Evolutionary conservation across 176 grass and related monocot genomes (phyloP).

Genomic region (Aegilops tauschii): DNA sequence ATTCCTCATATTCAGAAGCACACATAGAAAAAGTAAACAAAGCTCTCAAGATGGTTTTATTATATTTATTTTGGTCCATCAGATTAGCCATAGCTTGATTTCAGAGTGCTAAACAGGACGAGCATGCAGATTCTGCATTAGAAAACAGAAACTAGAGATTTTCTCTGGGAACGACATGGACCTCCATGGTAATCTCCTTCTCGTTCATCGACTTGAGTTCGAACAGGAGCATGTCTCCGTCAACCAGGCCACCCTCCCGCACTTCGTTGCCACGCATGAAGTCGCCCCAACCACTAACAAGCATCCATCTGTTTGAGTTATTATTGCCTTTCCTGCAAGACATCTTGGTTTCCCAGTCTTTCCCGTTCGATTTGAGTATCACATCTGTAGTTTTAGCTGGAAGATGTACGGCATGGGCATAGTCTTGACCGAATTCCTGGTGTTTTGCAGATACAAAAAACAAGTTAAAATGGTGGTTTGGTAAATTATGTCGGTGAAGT

Average conservation of each 20-base stretch:
- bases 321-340: neutral
- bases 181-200: neutral
- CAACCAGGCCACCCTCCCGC: neutral
- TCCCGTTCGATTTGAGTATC: neutral
- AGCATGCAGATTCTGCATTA: neutral
- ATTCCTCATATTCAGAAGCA: neutral
- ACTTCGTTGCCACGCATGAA: neutral
- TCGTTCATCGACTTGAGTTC: slow-evolving; percentile 1
- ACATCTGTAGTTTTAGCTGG: neutral
- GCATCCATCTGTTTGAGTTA: neutral
- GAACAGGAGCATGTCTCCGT: slow-evolving; percentile 20
- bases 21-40: neutral
- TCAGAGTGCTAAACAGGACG: neutral
- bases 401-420: neutral
- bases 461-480: neutral
- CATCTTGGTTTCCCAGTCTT: neutral
- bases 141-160: neutral
- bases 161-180: slow-evolving; percentile 3
- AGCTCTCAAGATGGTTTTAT: neutral
- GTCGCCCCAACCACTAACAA: neutral
- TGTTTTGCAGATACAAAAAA: neutral
- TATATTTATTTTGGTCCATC: neutral
- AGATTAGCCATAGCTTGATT: neutral
- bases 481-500: neutral
- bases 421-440: neutral